phyloP scores from a whole-genome alignment of 2,329 filamentous ascomycete genomes.

The Epichloe brachyelytri region DNA sequence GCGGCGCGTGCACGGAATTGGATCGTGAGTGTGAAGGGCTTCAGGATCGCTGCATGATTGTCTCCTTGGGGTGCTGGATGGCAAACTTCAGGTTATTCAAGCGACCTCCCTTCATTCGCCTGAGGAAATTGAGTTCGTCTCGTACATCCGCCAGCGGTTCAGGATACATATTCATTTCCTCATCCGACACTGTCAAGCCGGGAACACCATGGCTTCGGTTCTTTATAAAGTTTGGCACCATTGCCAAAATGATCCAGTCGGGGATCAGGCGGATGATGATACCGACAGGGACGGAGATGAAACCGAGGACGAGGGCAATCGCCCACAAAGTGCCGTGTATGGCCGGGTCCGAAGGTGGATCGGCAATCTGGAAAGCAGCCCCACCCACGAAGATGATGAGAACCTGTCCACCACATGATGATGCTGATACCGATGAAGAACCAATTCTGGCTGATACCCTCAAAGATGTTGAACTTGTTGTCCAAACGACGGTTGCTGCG shows the following conservation, averaged over 20 bases:
- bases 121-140: slow-evolving; percentile 70
- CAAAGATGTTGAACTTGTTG: slow-evolving; percentile 92
- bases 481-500: slow-evolving; percentile 75
- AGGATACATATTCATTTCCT: slow-evolving; percentile 58
- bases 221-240: slow-evolving; percentile 42
- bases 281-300: slow-evolving; percentile 76
- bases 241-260: slow-evolving; percentile 47
- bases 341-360: slow-evolving; percentile 38
- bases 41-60: slow-evolving; percentile 47
- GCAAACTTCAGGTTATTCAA: slow-evolving; percentile 71
- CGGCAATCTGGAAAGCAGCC: slow-evolving; percentile 60
- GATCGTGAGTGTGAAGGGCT: slow-evolving; percentile 52
- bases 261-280: slow-evolving; percentile 72
- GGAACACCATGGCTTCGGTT: slow-evolving; percentile 33
- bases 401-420: slow-evolving; percentile 77
- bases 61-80: slow-evolving; percentile 61
- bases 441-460: slow-evolving; percentile 70
- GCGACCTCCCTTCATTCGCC: slow-evolving; percentile 67
- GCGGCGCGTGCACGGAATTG: slow-evolving; percentile 47
- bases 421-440: slow-evolving; percentile 81
- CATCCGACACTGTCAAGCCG: slow-evolving; percentile 49
- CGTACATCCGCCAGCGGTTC: slow-evolving; percentile 61
- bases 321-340: slow-evolving; percentile 54
- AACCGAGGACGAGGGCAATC: slow-evolving; percentile 70
- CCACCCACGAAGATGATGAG: slow-evolving; percentile 85